Base-by-base conservation (phyloP, 768 basidiomycete species). In the Steccherinum ochraceum region DNA sequence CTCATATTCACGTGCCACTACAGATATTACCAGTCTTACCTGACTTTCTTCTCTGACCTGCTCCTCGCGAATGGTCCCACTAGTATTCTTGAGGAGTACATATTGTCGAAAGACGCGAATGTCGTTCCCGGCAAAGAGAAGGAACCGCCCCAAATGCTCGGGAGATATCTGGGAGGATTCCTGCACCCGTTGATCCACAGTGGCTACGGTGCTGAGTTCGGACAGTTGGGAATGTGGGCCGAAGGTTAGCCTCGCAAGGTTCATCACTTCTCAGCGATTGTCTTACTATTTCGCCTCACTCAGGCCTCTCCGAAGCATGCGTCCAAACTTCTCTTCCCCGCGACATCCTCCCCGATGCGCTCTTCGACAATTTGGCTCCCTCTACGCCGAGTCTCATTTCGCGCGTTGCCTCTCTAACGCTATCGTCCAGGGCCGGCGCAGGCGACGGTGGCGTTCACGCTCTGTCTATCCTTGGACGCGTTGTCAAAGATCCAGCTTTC, bases 121-220 rank as follows among this genome's bases (percentile, higher is more conserved):
- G 20, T 59, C 5, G 52, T 56, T 11, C 58, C 51, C 2, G 40
- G 48, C 0, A 55, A 39, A 19, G 55, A 49, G 18, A 58, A 60
- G 23, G 53, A 52, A 42, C 72, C 77, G 23, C 79, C 79, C 0
- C 65, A 72, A 52, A 81, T 87, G 81, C 58, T 86, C 12, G 72
- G 70, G 41, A 75, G 84, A 11, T 74, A 81, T 54, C 30, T 83
- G 13, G 71, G 71, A 1, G 83, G 81, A 2, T 58, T 84, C 5
- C 23, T 87, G 3, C 86, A 89, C 57, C 80, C 85, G 0, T 50
- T 86, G 39, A 86, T 88, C 42, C 81, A 86, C 56, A 56, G 67
- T 2, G 84, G 81, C 12, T 78, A 79, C 62, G 84, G 83, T 2
- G 63, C 75, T 2, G 86, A 87, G 61, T 86, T 86, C 52, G 69